These are phyloP conservation scores for Phytophthora fragariaefolia DNA, from an alignment of 352 stramenopile species.

Conservation along the genomic window DNA sequence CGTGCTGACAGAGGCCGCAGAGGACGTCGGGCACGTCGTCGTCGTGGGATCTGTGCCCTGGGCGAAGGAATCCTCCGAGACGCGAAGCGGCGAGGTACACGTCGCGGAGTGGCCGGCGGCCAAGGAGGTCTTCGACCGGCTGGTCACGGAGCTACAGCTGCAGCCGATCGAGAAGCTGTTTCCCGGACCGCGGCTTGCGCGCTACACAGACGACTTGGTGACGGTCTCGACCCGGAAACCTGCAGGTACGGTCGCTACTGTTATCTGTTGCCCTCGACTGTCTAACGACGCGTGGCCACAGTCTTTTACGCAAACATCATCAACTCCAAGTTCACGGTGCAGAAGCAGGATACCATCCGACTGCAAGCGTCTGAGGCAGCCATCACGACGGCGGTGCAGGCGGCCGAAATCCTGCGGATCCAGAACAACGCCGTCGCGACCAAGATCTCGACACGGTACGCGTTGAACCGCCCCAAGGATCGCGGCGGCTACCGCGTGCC, in stretches of 20 bases:
- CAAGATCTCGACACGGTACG: slow-evolving; percentile 80
- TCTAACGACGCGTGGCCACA: slow-evolving; percentile 28
- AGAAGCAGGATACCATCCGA: slow-evolving; percentile 68
- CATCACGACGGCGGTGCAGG: slow-evolving; percentile 79
- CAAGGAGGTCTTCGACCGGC: slow-evolving; percentile 43
- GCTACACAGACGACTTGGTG: slow-evolving; percentile 78
- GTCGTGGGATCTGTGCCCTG: slow-evolving; percentile 67
- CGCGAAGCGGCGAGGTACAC: slow-evolving; percentile 22
- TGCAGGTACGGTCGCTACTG: slow-evolving; percentile 44
- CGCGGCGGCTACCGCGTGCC: slow-evolving; percentile 66
- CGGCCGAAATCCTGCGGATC: slow-evolving; percentile 69
- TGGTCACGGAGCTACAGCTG: slow-evolving; percentile 56
- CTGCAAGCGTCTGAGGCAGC: slow-evolving; percentile 71
- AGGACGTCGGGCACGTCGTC: slow-evolving; percentile 41
- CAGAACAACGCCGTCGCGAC: slow-evolving; percentile 61
- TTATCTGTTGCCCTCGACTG: neutral
- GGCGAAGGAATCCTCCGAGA: slow-evolving; percentile 20
- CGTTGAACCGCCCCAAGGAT: slow-evolving; percentile 59
- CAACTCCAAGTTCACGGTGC: slow-evolving; percentile 77
- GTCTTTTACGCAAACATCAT: slow-evolving; percentile 86
- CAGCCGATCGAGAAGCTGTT: slow-evolving; percentile 50
- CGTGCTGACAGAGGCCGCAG: slow-evolving; percentile 34
- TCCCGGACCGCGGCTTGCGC: slow-evolving; percentile 60
- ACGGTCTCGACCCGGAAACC: slow-evolving; percentile 75
- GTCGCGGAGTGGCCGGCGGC: slow-evolving; percentile 45